phyloP scores from a whole-genome alignment of 768 basidiomycete genomes.

The Butyriboletus loyo region DNA sequence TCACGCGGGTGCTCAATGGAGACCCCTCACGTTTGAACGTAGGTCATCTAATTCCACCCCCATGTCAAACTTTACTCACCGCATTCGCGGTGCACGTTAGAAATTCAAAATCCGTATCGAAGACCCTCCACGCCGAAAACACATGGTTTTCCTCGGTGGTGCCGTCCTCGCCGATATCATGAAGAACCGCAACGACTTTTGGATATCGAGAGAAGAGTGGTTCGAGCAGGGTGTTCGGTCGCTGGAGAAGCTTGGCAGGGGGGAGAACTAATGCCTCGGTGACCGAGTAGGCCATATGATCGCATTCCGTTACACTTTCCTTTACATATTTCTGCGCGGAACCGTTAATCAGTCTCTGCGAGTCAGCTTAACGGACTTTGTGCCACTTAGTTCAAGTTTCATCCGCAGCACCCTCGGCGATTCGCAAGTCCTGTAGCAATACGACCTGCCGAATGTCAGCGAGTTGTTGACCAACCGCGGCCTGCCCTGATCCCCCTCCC shows the following conservation, averaged over 20 bases:
- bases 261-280: constrained; percentile 38
- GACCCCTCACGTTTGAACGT: constrained; percentile 86
- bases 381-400: too few relatives aligned
- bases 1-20: constrained; percentile 82
- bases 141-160: constrained; percentile 99
- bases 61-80: background rate
- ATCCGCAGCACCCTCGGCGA: too few relatives aligned
- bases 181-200: constrained; percentile 92
- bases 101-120: constrained; percentile 99
- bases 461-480: background rate
- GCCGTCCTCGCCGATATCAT: constrained; percentile 99
- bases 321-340: background rate
- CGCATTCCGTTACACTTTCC: background rate
- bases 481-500: background rate
- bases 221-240: constrained; percentile 82
- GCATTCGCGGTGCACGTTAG: constrained; percentile 38
- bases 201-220: constrained; percentile 95
- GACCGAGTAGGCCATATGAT: background rate
- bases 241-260: constrained; percentile 83
- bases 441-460: background rate
- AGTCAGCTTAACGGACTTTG: background rate
- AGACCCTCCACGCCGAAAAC: constrained; percentile 96
- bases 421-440: too few relatives aligned
- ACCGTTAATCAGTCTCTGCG: background rate
- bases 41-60: constrained; percentile 32